phyloP scores from a whole-genome alignment of 2,329 filamentous ascomycete species.

The Pseudocercospora crystallina region DNA sequence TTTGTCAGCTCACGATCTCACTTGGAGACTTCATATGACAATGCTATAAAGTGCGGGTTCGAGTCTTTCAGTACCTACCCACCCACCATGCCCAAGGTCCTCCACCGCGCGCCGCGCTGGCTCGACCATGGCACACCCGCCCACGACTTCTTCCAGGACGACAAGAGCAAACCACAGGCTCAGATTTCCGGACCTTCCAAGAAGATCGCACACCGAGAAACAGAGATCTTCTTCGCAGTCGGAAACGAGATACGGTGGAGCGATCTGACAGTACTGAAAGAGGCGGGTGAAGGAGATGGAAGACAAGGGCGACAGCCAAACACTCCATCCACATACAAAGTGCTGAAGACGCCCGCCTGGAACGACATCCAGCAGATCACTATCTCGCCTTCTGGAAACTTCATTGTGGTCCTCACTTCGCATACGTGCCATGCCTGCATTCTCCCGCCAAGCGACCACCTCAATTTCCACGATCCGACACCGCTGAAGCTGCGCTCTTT shows the following conservation, averaged over 20 bases:
- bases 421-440: slow-evolving; percentile 86
- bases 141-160: slow-evolving; percentile 67
- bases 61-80: no score
- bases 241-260: slow-evolving; percentile 92
- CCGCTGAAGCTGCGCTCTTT: slow-evolving; percentile 80
- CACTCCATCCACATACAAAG: slow-evolving; percentile 24
- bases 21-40: neutral
- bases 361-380: slow-evolving; percentile 71
- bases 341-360: slow-evolving; percentile 72
- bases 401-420: slow-evolving; percentile 79
- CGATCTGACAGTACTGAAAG: slow-evolving; percentile 78
- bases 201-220: slow-evolving; percentile 77
- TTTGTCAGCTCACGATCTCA: neutral
- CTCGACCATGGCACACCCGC: slow-evolving; percentile 76
- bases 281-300: slow-evolving; percentile 32
- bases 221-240: slow-evolving; percentile 83
- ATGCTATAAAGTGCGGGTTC: slow-evolving; percentile 8
- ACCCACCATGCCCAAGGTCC: slow-evolving; percentile 74
- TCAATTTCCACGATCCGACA: slow-evolving; percentile 66
- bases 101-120: slow-evolving; percentile 84
- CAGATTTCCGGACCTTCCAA: slow-evolving; percentile 42
- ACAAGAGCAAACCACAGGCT: slow-evolving; percentile 13
- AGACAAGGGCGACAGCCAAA: slow-evolving; percentile 12
- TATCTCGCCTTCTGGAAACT: slow-evolving; percentile 78
- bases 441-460: slow-evolving; percentile 76